Evolutionary conservation across 2,329 filamentous ascomycete genomes (phyloP), one percentile per base, ranked within the genome.

Genomic region (Talaromyces sp.): DNA sequence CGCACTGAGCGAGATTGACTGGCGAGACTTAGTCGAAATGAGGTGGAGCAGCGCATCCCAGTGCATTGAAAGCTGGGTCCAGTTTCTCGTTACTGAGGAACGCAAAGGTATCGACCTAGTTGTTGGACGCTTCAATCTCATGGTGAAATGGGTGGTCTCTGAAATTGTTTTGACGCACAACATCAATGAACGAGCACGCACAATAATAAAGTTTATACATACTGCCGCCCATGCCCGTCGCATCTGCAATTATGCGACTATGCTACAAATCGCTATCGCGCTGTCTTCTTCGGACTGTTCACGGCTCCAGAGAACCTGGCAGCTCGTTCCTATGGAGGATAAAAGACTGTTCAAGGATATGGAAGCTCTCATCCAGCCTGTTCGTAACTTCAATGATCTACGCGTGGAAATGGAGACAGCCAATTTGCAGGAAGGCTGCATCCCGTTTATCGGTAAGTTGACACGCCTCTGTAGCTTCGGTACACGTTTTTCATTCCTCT

Each of bases 141-240:
- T 86, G 57, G 83, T 86, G 54, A 86, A 86, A 71, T 87, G 85
- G 85, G 80, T 80, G 8, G 72, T 86, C 10, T 87, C 84, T 0
- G 83, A 87, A 62, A 80, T 84, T 56, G 71, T 87, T 10, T 76
- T 87, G 16, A 86, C 83, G 0, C 77, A 78, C 30, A 75, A 80
- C 46, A 74, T 82, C 6, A 72, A 81, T 22, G 84, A 87, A 62
- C 78, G 85, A 53, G 84, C 81, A n/a, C 75, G 77, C 22, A 82
- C 81, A 41, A 81, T 87, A 51, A 76, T 80, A 48, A 86, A 87
- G 62, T 85, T 78, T 65, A 86, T 87, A 52, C 84, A 86, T 63
- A 82, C 86, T 29, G 85, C 85, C 9, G 76, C 77, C 4, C 80
- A 85, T 67, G 79, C 81, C 9, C 78, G 82, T 37, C 76, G 78